phyloP scores from a whole-genome alignment of 257 asterid genomes.

The Craterostigma plantagineum region DNA sequence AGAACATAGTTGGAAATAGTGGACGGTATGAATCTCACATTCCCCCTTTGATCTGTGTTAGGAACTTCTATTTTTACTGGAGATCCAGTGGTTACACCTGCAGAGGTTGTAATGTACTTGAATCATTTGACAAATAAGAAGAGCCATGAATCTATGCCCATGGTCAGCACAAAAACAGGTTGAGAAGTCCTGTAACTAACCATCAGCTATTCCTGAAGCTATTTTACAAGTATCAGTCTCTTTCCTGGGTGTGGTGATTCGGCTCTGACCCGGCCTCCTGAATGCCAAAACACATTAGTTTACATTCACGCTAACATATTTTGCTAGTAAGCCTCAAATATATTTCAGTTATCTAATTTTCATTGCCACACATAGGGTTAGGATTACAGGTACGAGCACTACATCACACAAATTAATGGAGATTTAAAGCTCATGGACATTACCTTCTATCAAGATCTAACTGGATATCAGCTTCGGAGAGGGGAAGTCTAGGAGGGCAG shows the following conservation, averaged over 20 bases:
- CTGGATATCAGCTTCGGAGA: constrained; percentile 89
- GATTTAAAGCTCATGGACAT: not conserved
- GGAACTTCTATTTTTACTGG: constrained; percentile 94
- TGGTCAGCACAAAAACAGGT: too few species aligned
- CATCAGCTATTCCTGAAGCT: constrained; percentile 79
- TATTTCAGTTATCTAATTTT: too few species aligned
- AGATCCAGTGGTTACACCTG: constrained; percentile 90
- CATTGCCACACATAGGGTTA: too few species aligned
- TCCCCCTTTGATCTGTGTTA: constrained; percentile 94
- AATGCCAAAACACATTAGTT: constrained; percentile 8
- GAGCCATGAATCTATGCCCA: too few species aligned
- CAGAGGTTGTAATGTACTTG: constrained; percentile 10
- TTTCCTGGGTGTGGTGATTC: constrained; percentile 97
- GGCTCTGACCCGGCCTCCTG: constrained; percentile 99
- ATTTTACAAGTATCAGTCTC: constrained; percentile 91
- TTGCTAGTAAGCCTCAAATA: too few species aligned
- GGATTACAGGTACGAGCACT: too few species aligned
- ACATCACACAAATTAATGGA: too few species aligned
- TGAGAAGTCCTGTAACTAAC: constrained; percentile 15
- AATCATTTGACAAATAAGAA: not conserved
- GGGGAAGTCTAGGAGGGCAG: constrained; percentile 90
- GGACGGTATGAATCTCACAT: constrained; percentile 25
- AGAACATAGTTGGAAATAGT: too few species aligned
- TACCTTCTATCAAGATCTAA: constrained; percentile 92
- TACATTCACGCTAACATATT: not conserved